Conservation (phyloP, 345 rosid species). For the Aegle marmelos region DNA sequence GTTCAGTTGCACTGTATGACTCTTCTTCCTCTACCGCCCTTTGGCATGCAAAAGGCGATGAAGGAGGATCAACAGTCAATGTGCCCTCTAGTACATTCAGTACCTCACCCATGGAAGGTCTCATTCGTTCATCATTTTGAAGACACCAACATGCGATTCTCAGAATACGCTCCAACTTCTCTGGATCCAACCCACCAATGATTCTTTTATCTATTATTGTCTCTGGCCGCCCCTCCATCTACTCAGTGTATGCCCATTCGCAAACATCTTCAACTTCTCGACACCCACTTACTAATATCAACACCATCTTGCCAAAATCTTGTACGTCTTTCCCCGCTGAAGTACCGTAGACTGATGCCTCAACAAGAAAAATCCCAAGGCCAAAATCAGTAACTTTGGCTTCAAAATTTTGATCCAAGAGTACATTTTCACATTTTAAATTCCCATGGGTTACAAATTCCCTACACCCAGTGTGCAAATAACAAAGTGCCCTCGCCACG, state of each 20-base stretch:
- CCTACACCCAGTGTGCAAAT: slow-evolving; percentile 73
- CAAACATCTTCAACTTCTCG: slow-evolving; percentile 31
- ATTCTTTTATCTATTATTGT: slow-evolving; percentile 44
- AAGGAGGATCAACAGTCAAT: slow-evolving; percentile 67
- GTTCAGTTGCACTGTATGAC: too few relatives aligned
- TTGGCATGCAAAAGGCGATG: slow-evolving; percentile 43
- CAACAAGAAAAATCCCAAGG: slow-evolving; percentile 17
- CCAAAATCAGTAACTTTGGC: slow-evolving; percentile 73
- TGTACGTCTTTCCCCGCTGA: slow-evolving; percentile 63
- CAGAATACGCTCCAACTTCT: slow-evolving; percentile 58
- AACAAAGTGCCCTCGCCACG: slow-evolving; percentile 67
- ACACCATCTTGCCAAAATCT: slow-evolving; percentile 60
- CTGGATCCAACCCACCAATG: slow-evolving; percentile 34
- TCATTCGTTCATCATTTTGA: slow-evolving; percentile 56
- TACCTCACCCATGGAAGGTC: slow-evolving; percentile 79
- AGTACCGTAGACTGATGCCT: slow-evolving; percentile 21
- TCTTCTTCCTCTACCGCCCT: slow-evolving; percentile 28
- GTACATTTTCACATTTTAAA: slow-evolving; percentile 60
- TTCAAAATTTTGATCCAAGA: too few relatives aligned
- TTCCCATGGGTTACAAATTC: slow-evolving; percentile 78
- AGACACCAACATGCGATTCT: slow-evolving; percentile 80
- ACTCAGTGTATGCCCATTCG: slow-evolving; percentile 53
- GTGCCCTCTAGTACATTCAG: slow-evolving; percentile 78
- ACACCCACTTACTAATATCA: slow-evolving; percentile 44
- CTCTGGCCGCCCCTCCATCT: slow-evolving; percentile 49